Percentiles rank a stretch among this genome's conserved stretches.
phyloP scores from a whole-genome alignment of 164 flowering plant genomes.

The Sedum album region DNA sequence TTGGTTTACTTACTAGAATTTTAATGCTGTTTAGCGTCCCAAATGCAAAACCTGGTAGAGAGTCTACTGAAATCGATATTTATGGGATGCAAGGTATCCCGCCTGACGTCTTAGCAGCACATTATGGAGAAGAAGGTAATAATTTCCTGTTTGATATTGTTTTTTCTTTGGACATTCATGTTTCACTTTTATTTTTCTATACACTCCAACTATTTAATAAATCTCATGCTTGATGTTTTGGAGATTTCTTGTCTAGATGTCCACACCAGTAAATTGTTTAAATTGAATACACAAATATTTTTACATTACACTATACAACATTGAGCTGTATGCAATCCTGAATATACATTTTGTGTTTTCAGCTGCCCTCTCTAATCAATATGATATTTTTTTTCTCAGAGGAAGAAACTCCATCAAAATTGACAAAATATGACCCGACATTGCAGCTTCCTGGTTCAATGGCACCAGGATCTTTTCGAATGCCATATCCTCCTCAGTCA shows the following conservation, averaged over 20 bases:
- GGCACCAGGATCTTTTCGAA: slow-evolving; percentile 49
- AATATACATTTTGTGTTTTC: neutral
- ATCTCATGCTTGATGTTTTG: too few species aligned
- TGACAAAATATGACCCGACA: slow-evolving; percentile 48
- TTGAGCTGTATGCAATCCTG: neutral
- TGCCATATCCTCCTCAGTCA: slow-evolving; percentile 58
- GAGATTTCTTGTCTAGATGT: too few species aligned
- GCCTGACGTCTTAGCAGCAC: slow-evolving; percentile 75
- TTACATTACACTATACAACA: too few species aligned
- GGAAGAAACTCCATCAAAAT: slow-evolving; percentile 63
- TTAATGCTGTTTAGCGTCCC: slow-evolving; percentile 56
- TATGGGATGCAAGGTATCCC: slow-evolving; percentile 99
- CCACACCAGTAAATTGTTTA: too few species aligned
- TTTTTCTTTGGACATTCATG: neutral
- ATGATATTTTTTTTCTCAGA: slow-evolving; percentile 41
- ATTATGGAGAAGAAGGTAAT: slow-evolving; percentile 89
- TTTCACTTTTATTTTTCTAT: too few species aligned
- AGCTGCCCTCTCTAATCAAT: neutral
- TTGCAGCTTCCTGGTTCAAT: slow-evolving; percentile 41
- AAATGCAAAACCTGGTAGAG: slow-evolving; percentile 88
- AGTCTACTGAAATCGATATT: slow-evolving; percentile 89
- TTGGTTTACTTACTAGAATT: too few species aligned
- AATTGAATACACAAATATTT: too few species aligned
- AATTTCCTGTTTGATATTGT: neutral
- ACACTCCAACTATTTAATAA: too few species aligned